Evolutionary conservation across 129 eudicot species (phyloP).

Genomic region (Flaveria ramosissima): DNA sequence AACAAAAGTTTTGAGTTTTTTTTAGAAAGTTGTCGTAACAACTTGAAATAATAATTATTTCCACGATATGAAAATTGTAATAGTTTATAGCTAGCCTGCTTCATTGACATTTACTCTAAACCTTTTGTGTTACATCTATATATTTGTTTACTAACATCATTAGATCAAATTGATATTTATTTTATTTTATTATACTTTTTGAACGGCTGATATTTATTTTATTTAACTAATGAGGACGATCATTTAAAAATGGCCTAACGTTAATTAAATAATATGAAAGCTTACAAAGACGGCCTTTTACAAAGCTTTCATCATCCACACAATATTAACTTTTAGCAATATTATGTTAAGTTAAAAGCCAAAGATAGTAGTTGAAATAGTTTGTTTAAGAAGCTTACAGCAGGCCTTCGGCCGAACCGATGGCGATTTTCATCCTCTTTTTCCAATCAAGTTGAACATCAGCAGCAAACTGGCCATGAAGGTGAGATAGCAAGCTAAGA

Average conservation of each 20-base stretch:
- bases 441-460: slow-evolving; percentile 77
- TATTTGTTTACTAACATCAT: too few relatives aligned
- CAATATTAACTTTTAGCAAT: background rate
- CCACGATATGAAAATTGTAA: too few relatives aligned
- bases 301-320: too few relatives aligned
- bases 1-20: too few relatives aligned
- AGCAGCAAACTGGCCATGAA: slow-evolving; percentile 69
- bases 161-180: too few relatives aligned
- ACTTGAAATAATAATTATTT: too few relatives aligned
- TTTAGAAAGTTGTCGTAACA: too few relatives aligned
- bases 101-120: too few relatives aligned
- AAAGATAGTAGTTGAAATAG: background rate
- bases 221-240: background rate
- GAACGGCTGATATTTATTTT: too few relatives aligned
- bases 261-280: background rate
- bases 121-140: too few relatives aligned
- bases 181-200: background rate
- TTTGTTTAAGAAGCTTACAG: slow-evolving; percentile 48
- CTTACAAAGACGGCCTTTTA: slow-evolving; percentile 5
- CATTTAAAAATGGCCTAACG: background rate
- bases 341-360: background rate
- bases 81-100: too few relatives aligned
- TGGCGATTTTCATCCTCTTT: slow-evolving; percentile 64
- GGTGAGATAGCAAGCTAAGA: slow-evolving; percentile 77
- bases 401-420: slow-evolving; percentile 79